Evolutionary conservation across 192 early-diverging fungal species (phyloP).

Genomic region (Backusella australiensis): DNA sequence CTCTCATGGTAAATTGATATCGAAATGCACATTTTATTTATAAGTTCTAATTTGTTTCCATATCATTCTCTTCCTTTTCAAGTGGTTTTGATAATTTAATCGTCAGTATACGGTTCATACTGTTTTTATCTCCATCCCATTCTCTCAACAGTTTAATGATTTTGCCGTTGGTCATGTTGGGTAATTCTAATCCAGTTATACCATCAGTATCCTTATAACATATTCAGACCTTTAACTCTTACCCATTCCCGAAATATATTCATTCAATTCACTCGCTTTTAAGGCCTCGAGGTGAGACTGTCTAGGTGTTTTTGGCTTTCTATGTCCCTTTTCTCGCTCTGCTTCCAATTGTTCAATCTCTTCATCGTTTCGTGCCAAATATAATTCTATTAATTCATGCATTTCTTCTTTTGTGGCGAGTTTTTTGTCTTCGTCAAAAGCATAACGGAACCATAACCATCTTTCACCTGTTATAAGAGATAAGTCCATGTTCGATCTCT

Average conservation of each 20-base stretch:
- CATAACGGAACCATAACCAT: slow-evolving; percentile 53
- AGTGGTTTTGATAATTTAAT: slow-evolving; percentile 25
- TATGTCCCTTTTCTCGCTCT: slow-evolving; percentile 35
- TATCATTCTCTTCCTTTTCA: neutral
- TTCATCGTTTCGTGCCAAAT: slow-evolving; percentile 45
- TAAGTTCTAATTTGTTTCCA: neutral
- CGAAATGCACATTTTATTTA: neutral
- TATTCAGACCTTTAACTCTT: neutral
- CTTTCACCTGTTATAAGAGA: slow-evolving; percentile 37
- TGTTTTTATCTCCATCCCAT: slow-evolving; percentile 58
- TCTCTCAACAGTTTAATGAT: slow-evolving; percentile 44
- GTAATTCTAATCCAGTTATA: slow-evolving; percentile 40
- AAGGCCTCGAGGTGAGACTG: slow-evolving; percentile 42
- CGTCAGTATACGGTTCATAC: slow-evolving; percentile 43
- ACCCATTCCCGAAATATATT: slow-evolving; percentile 57
- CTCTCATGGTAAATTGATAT: neutral
- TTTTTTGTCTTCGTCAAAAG: slow-evolving; percentile 41
- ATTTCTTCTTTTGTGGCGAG: slow-evolving; percentile 35
- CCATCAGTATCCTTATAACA: neutral
- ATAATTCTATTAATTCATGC: slow-evolving; percentile 39
- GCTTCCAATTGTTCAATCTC: slow-evolving; percentile 43
- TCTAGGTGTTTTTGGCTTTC: slow-evolving; percentile 45
- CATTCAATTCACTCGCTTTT: slow-evolving; percentile 43
- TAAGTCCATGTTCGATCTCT: slow-evolving; percentile 5
- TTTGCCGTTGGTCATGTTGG: slow-evolving; percentile 53